Base-by-base conservation (phyloP, 805 yeast genomes). In the Candida sanyiensis region DNA sequence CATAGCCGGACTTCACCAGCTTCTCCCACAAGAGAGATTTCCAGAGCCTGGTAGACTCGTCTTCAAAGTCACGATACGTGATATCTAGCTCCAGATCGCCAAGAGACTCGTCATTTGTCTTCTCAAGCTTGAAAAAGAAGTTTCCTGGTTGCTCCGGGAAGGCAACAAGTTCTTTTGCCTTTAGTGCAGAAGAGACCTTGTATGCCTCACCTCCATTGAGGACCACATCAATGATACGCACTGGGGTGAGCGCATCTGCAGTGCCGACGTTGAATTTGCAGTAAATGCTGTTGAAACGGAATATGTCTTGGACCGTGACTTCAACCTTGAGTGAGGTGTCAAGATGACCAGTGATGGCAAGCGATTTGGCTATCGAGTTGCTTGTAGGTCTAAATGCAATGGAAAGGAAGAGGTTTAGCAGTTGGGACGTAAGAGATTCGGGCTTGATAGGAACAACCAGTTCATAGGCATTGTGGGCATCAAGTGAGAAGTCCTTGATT, bases 291-390 rank as follows among this genome's bases (percentile, higher is more conserved):
- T 70, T 56, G 3, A 72, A 57, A 46, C 76, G 73, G 63, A 83
- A 84, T 9, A 80, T 76, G 55, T 86, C 95, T 50, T 83, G 90
- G 3, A 84, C 94, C 3, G 86, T 77, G 1, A 84, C 93, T 0
- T 87, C 80, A 7, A 84, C 62, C 5, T 73, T 66, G 27, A 85
- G 62, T 1, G 73, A 59, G 6, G 78, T 72, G 43, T 81, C 80
- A 6, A 82, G 43, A 2, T 51, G 49, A 22, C 52, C 48, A 19
- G 39, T 51, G 0, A 26, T 33, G 9, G 45, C 59, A 54, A 35
- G 50, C 39, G 46, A 49, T 15, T 43, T 37, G 5, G 12, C 19
- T 3, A 32, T 21, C 2, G 42, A 48, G 6, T 38, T 30, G 1
- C 5, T n/a, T n/a, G n/a, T n/a, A n/a, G n/a, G n/a, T n/a, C n/a